Base-by-base conservation (phyloP, 306 rosid species). In the Senna tora region DNA sequence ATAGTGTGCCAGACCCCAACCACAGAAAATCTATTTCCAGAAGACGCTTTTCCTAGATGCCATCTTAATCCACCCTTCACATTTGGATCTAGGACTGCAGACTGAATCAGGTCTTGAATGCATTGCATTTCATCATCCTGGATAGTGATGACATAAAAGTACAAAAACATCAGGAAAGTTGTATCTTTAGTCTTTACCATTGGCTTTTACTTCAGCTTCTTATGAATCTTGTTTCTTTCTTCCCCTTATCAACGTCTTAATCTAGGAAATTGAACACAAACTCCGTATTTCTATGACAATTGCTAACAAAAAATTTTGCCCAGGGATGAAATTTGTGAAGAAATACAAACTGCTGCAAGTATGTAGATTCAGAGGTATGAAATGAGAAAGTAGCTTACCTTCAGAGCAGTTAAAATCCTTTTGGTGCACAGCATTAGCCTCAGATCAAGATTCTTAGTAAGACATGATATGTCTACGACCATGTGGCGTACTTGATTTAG, bases 11-110 rank as follows among this genome's bases (percentile, higher is more conserved):
- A 74, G 34, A 67, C 80, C 65, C 82, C 82, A 65, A 73, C 53
- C 7, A 88, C 87, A 50, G 39, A 57, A 82, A 73, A 85, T 52
- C 81, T 71, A 57, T 69, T 76, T 42, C 84, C 82, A 32, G 75
- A 81, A 75, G 67, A 34, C 2, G 82, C 28, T 70, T 83, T 79
- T n/a, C 86, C 90, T 25, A 79, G 15, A 14, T 87, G 60, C 93
- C 93, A 88, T 75, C 87, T 85, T 83, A 88, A 80, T 50, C 93
- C 86, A 72, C 93, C 90, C 82, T 74, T 83, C 76, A 83, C 88
- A 64, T 77, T 67, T 45, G 79, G 41, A 80, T 88, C 88, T 15
- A 79, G 59, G 68, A 83, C 59, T 5, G 93, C 90, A 56, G 79
- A 74, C 34, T 65, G 71, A 25, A 88, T 47, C 79, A 88, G 78